phyloP scores from a whole-genome alignment of 352 stramenopile genomes.

The Phytophthora chlamydospora region DNA sequence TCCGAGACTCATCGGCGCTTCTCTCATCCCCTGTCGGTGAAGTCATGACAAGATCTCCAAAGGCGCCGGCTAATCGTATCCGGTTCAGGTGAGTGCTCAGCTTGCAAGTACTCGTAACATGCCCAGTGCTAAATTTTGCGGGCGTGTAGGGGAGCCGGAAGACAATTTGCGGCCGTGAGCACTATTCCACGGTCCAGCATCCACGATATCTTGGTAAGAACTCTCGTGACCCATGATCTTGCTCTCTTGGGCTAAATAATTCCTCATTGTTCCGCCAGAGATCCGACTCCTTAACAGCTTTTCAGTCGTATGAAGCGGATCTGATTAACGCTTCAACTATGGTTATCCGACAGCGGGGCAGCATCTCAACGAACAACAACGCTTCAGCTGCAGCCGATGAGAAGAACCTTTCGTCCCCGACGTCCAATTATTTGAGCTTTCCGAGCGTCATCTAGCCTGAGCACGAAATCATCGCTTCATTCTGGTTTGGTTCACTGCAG shows the following conservation, averaged over 20 bases:
- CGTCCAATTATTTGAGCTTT: slow-evolving; percentile 49
- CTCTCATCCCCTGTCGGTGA: slow-evolving; percentile 52
- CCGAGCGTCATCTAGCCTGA: slow-evolving; percentile 40
- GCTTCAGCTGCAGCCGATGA: slow-evolving; percentile 16
- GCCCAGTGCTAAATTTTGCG: slow-evolving; percentile 6
- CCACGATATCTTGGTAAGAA: slow-evolving; percentile 51
- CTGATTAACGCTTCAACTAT: slow-evolving; percentile 67
- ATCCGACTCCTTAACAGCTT: slow-evolving; percentile 34
- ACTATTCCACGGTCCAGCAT: slow-evolving; percentile 36
- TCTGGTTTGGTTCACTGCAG: slow-evolving; percentile 20
- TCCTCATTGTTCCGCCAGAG: slow-evolving; percentile 24
- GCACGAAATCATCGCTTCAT: background rate
- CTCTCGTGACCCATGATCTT: background rate
- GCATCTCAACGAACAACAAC: slow-evolving; percentile 31
- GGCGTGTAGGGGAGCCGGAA: slow-evolving; percentile 45
- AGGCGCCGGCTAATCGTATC: slow-evolving; percentile 44
- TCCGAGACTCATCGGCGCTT: slow-evolving; percentile 37
- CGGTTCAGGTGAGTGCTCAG: slow-evolving; percentile 47
- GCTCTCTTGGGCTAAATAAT: slow-evolving; percentile 10
- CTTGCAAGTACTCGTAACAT: background rate
- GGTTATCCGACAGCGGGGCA: slow-evolving; percentile 50
- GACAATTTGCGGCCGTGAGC: slow-evolving; percentile 61
- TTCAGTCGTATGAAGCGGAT: slow-evolving; percentile 55
- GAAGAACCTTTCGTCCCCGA: slow-evolving; percentile 16
- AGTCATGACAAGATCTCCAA: slow-evolving; percentile 47